Conservation (phyloP, 768 basidiomycete species). For the Paxillus ammoniavirescens region DNA sequence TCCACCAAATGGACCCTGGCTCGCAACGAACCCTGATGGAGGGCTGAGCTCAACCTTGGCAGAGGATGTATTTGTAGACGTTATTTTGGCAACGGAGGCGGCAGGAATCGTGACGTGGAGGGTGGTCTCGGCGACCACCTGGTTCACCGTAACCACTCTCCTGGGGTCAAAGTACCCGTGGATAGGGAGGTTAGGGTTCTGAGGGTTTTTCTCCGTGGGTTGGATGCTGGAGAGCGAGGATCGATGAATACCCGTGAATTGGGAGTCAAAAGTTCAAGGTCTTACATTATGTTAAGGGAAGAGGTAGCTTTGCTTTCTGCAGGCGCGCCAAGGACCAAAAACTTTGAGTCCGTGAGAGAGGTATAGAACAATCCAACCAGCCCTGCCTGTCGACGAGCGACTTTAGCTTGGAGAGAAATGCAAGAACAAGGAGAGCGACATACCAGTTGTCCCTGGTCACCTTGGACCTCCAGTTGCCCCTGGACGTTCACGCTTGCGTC, state of each 20-base stretch:
- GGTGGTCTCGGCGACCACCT: conserved; percentile 28
- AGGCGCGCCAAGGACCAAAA: conserved; percentile 34
- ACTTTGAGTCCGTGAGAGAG: conserved; percentile 31
- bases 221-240: conserved; percentile 19
- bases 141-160: conserved; percentile 31
- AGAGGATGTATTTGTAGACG: neutral
- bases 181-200: conserved; percentile 12
- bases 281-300: conserved; percentile 41
- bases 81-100: conserved; percentile 14
- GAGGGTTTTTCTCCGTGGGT: conserved; percentile 27
- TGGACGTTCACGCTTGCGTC: conserved; percentile 22
- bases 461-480: conserved; percentile 27
- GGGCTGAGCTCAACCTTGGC: conserved; percentile 23
- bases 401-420: neutral
- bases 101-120: conserved; percentile 24
- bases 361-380: conserved; percentile 39
- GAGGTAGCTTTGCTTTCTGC: conserved; percentile 30
- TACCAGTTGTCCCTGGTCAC: conserved; percentile 27
- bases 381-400: conserved; percentile 17
- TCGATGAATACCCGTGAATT: neutral
- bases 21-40: neutral
- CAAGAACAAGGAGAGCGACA: neutral
- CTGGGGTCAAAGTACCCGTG: conserved; percentile 36
- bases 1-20: conserved; percentile 18
- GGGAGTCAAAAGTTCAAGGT: neutral